Evolutionary conservation across 2,329 filamentous ascomycete species (phyloP).

Genomic region (Monosporascus sp.): DNA sequence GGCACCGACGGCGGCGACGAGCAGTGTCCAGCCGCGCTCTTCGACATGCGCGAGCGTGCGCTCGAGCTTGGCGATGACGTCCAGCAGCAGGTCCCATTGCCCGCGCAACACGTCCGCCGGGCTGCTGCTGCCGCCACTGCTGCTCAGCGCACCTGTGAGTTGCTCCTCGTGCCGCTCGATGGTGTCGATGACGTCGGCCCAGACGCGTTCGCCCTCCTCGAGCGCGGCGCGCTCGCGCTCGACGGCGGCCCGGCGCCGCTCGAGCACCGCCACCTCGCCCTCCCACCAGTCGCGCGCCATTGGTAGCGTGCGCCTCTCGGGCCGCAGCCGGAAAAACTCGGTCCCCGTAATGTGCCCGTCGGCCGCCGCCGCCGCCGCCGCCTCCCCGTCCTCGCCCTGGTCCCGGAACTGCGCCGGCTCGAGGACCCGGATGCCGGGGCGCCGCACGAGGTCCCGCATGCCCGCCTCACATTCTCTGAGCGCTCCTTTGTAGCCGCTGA

Average conservation of each 20-base stretch:
- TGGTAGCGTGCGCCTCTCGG: conserved; percentile 60
- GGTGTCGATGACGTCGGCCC: conserved; percentile 55
- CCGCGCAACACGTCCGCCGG: conserved; percentile 35
- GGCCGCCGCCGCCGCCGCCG: conserved; percentile 12
- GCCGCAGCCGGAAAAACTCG: conserved; percentile 56
- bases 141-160: conserved; percentile 13
- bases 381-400: conserved; percentile 10
- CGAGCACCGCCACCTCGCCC: conserved; percentile 52
- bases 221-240: conserved; percentile 60
- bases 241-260: conserved; percentile 49
- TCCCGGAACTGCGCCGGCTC: conserved; percentile 39
- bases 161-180: conserved; percentile 59
- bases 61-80: conserved; percentile 51
- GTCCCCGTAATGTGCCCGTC: conserved; percentile 29
- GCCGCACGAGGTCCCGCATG: conserved; percentile 52
- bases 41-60: conserved; percentile 50
- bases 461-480: conserved; percentile 61
- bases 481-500: conserved; percentile 66
- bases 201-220: conserved; percentile 61
- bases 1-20: conserved; percentile 71
- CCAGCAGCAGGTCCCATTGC: conserved; percentile 52
- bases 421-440: conserved; percentile 50
- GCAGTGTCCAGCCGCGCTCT: conserved; percentile 63
- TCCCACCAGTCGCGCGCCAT: conserved; percentile 71
- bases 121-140: conserved; percentile 9